phyloP scores from a whole-genome alignment of 768 basidiomycete species.

The Dendrothele bispora region DNA sequence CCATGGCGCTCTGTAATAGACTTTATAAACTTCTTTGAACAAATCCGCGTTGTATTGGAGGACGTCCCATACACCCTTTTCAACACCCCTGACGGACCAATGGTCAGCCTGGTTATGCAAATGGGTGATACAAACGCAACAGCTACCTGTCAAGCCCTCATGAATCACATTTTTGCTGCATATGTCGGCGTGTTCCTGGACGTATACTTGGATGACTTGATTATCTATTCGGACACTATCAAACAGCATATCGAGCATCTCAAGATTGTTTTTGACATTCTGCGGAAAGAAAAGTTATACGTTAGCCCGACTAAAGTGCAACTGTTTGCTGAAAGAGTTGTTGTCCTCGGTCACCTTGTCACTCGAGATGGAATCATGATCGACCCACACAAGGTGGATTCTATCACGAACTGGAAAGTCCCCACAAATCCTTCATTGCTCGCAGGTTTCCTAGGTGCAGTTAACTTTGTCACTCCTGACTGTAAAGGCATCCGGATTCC shows the following conservation, averaged over 20 bases:
- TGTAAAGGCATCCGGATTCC: slow-evolving; percentile 23
- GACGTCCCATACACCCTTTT: slow-evolving; percentile 24
- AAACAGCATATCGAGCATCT: slow-evolving; percentile 34
- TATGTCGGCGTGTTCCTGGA: slow-evolving; percentile 39
- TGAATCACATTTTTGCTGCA: slow-evolving; percentile 38
- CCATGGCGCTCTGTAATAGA: slow-evolving; percentile 28
- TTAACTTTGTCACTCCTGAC: slow-evolving; percentile 32
- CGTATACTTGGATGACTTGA: slow-evolving; percentile 15
- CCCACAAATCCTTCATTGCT: slow-evolving; percentile 20
- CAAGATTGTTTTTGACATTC: slow-evolving; percentile 20
- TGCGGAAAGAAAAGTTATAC: slow-evolving; percentile 28
- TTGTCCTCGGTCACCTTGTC: slow-evolving; percentile 34
- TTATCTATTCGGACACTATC: slow-evolving; percentile 37
- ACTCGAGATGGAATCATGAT: slow-evolving; percentile 32
- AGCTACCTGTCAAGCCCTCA: slow-evolving; percentile 43
- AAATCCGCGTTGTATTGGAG: slow-evolving; percentile 28
- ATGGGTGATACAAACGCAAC: slow-evolving; percentile 31
- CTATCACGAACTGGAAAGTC: slow-evolving; percentile 22
- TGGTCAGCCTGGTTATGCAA: slow-evolving; percentile 37
- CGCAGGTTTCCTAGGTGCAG: slow-evolving; percentile 33
- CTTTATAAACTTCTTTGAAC: slow-evolving; percentile 40
- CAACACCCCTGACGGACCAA: slow-evolving; percentile 41
- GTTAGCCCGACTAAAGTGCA: slow-evolving; percentile 26
- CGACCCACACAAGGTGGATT: slow-evolving; percentile 40
- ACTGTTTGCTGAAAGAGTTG: slow-evolving; percentile 21